Base-by-base conservation (phyloP, 805 yeast genomes). In the Kuraishia ogatae region DNA sequence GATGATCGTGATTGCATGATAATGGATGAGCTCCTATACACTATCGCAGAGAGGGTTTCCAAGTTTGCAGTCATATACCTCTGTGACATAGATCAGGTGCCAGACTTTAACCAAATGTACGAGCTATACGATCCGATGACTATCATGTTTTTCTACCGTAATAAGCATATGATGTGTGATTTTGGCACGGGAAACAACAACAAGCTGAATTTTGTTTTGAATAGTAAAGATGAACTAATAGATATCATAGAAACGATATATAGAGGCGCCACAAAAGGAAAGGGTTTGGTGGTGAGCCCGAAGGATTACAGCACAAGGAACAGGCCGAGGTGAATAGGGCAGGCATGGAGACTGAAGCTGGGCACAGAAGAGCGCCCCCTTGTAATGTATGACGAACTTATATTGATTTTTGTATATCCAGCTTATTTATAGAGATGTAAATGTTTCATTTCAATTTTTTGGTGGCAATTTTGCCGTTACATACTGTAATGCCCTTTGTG, bases 121-220 rank as follows among this genome's bases (percentile, higher is more conserved):
- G 97, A 90, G 66, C 71, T 91, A 50, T 88, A 85, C 65, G 98
- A 92, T 63, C 96, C 97, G 17, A 81, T 89, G 77, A 85, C 96
- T 50, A 76, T 94, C 53, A 94, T 94, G 98, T 92, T 93, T 93
- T 54, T 94, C 69, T 90, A 80, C 71, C 75, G 96, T 53, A 93
- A 93, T 71, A 87, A 90, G 67, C 98, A 93, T 69, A 92, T 93
- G 96, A 84, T 94, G 96, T 89, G 97, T 70, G 99, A 94, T 74
- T 91, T 92, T 69, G 99, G 99, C 1, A 94, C 98, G 0, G 99
- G 99, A 35, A 91, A 94, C 66, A 94, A 94, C 70, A 94, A 94
- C 75, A 93, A 94, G 75, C 74, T 94, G 73, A 91, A 90, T 65
- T 93, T 93, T 69, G 77, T 82, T 13, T 67, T 87, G 22, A 84